phyloP scores from a whole-genome alignment of 2,329 filamentous ascomycete species.

The Fusarium abutilonis region DNA sequence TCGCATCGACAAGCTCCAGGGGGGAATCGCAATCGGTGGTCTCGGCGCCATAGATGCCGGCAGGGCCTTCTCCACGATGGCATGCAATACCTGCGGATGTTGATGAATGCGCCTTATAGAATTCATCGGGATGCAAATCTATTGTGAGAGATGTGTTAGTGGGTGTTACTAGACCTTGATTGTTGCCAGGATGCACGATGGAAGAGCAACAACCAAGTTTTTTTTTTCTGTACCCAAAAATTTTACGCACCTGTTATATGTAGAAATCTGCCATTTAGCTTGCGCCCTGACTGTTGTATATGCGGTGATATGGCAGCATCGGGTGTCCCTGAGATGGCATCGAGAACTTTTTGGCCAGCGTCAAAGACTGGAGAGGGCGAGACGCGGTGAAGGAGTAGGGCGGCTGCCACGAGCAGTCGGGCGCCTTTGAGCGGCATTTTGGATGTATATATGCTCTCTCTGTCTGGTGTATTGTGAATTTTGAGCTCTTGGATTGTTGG shows the following conservation, averaged over 20 bases:
- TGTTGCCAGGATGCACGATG: conserved; percentile 11
- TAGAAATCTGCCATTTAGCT: conserved; percentile 79
- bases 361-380: conserved; percentile 40
- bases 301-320: conserved; percentile 27
- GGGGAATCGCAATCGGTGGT: conserved; percentile 91
- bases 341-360: conserved; percentile 34
- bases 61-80: conserved; percentile 79
- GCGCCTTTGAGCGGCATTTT: conserved; percentile 43
- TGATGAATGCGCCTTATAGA: conserved; percentile 82
- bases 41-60: conserved; percentile 85
- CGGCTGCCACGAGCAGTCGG: conserved; percentile 46
- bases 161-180: conserved; percentile 6
- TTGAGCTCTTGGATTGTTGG: not conserved
- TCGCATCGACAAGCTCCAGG: conserved; percentile 81
- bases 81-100: conserved; percentile 76
- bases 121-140: conserved; percentile 93
- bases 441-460: not conserved
- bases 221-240: no score
- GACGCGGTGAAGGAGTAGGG: conserved; percentile 38
- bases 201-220: conserved; percentile 18
- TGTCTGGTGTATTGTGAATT: not conserved
- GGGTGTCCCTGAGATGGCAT: conserved; percentile 20
- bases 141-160: conserved; percentile 27
- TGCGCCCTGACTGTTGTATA: conserved; percentile 49
- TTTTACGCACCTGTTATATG: conserved; percentile 80